A percentile compares a stretch with the other conserved stretches of the same genome.
phyloP scores from a whole-genome alignment of 202 grass and related monocot species.

The Musa balbisiana region DNA sequence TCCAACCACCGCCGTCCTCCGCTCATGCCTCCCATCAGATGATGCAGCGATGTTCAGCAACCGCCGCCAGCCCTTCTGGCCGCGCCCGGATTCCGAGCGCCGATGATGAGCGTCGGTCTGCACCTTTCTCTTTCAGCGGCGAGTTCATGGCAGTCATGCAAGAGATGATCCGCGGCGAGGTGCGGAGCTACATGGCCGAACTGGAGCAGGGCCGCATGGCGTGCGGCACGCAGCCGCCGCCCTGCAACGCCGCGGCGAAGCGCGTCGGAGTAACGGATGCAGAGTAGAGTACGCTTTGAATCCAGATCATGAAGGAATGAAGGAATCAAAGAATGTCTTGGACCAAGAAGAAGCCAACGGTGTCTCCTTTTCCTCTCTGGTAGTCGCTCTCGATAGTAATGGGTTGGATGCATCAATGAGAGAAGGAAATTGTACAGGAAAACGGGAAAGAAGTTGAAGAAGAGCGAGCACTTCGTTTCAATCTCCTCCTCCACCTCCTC shows the following conservation, averaged over 20 bases:
- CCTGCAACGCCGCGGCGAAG: background rate
- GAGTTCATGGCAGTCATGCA: background rate
- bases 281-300: background rate
- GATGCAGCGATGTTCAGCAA: background rate
- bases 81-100: background rate
- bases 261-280: background rate
- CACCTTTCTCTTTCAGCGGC: background rate
- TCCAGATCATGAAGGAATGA: no score
- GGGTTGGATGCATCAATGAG: no score
- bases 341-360: no score
- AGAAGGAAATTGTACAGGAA: no score
- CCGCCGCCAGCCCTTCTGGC: background rate
- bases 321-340: no score
- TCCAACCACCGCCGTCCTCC: background rate
- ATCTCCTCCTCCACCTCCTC: no score
- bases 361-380: no score
- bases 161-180: background rate
- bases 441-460: no score
- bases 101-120: background rate
- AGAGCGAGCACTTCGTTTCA: no score
- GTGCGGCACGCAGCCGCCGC: background rate
- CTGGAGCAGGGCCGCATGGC: background rate
- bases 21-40: background rate
- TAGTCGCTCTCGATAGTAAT: no score
- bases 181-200: background rate